These are phyloP conservation scores for Bryoerythrophyllum caledonicum DNA, from an alignment of 225 moss, liverwort and hornwort species.

Conservation along the genomic window DNA sequence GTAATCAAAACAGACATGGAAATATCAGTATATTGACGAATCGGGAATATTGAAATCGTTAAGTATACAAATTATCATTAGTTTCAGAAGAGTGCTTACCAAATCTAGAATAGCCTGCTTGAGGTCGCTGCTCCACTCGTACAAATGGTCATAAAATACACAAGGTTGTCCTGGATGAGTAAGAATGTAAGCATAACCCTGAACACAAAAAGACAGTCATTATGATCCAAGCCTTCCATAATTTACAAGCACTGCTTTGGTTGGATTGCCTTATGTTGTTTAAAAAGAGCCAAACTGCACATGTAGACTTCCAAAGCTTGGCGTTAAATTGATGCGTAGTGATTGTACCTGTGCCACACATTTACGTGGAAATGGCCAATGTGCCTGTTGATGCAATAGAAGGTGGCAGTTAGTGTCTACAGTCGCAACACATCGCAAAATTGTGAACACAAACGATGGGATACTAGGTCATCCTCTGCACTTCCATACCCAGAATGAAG, in stretches of 20 bases:
- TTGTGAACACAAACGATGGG: not conserved
- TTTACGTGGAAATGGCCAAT: conserved; percentile 88
- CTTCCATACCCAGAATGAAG: too few relatives aligned
- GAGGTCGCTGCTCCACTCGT: conserved; percentile 67
- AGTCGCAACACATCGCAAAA: not conserved
- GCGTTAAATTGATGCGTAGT: too few relatives aligned
- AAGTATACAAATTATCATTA: not conserved
- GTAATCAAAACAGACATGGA: too few relatives aligned
- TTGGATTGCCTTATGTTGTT: too few relatives aligned
- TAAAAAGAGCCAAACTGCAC: too few relatives aligned
- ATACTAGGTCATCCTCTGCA: conserved; percentile 9
- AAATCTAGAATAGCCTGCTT: conserved; percentile 65
- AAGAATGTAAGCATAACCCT: conserved; percentile 95
- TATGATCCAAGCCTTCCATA: too few relatives aligned
- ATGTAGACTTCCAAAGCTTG: too few relatives aligned
- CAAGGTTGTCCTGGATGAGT: conserved; percentile 91
- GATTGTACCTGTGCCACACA: conserved; percentile 73
- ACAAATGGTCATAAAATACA: conserved; percentile 93
- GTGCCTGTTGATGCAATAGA: conserved; percentile 51
- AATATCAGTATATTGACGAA: too few relatives aligned
- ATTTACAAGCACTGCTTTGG: too few relatives aligned
- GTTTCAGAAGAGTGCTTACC: conserved; percentile 36
- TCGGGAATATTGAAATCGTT: too few relatives aligned
- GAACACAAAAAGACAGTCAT: too few relatives aligned
- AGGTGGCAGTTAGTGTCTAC: conserved; percentile 19